Evolutionary conservation across 306 rosid species (phyloP), one percentile per base, ranked within the genome.

Genomic region (Prunus padus): DNA sequence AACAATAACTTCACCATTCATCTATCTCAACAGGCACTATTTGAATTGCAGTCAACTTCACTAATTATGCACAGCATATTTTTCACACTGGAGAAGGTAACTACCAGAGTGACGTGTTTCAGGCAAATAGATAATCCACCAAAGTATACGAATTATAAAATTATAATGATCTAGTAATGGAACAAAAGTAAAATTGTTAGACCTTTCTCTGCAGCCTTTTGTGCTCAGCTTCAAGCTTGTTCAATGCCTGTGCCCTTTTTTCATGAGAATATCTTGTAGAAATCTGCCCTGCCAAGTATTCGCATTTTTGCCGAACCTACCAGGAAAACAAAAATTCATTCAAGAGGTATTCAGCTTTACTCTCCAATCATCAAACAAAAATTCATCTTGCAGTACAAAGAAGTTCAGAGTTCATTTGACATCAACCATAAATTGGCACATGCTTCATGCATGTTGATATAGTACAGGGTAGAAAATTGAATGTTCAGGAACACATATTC

Each of bases 241-340:
- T 88, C 65, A 86, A 66, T 64, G 60, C 76, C 72, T 75, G 76
- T 20, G 44, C 75, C 79, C 82, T 89, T 84, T 87, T 82, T 73
- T 83, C 82, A 81, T 86, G 89, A 82, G 82, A 86, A 71, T 87
- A 87, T 69, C 73, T 80, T 1, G 88, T 70, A 18, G 84, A 84
- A 81, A 81, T 67, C 54, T 76, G 79, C 40, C 98, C 98, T 3
- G 93, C 82, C 76, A 92, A 76, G 82, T 80, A 88, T 62, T 82
- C 83, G 71, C 98, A 87, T 73, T 92, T 97, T 82, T 80, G 80
- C 37, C 97, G 88, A 73, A 94, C 97, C 98, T 93, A 75, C 9
- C 81, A 75, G 23, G 52, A 75, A 28, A 75, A 55, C 42, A 37
- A 3, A 33, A 52, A 51, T 42, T 55, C 62, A 60, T 64, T 49